Conservation (phyloP, 1,284 basidiomycete genomes). For the Marasmius sp. region DNA sequence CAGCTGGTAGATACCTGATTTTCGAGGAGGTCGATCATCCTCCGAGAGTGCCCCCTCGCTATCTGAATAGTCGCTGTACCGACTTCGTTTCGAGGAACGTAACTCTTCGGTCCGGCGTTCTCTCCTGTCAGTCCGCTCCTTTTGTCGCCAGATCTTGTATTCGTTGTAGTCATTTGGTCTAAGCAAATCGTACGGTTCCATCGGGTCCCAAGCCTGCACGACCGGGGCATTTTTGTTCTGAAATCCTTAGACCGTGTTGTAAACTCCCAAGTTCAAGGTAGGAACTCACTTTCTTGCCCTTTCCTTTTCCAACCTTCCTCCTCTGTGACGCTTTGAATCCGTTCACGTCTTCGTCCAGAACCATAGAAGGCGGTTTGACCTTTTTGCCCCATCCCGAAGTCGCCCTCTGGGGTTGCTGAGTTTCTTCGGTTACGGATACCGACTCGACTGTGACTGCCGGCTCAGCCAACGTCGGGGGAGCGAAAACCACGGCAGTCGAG, state of each 20-base stretch:
- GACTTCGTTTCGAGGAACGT: constrained; percentile 56
- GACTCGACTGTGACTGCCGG: constrained; percentile 21
- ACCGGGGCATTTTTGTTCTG: constrained; percentile 63
- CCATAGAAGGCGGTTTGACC: constrained; percentile 85
- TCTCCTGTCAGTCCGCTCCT: constrained; percentile 68
- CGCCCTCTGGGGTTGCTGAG: constrained; percentile 20
- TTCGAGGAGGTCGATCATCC: constrained; percentile 68
- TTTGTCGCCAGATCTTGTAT: constrained; percentile 75
- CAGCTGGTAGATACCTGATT: constrained; percentile 53
- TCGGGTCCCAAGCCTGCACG: constrained; percentile 68
- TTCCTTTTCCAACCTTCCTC: constrained; percentile 47
- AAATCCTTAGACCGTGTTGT: constrained; percentile 10
- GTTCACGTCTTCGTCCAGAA: constrained; percentile 84
- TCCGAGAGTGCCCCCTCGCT: constrained; percentile 64
- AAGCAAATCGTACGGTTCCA: constrained; percentile 75
- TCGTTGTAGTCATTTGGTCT: constrained; percentile 87
- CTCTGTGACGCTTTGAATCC: constrained; percentile 66
- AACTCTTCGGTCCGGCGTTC: constrained; percentile 61
- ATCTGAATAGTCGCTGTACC: constrained; percentile 66
- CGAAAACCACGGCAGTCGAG: constrained; percentile 71
- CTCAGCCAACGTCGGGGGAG: constrained; percentile 62
- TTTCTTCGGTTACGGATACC: constrained; percentile 19
- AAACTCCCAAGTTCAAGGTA: neutral
- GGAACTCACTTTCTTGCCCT: constrained; percentile 63
- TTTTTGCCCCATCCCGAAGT: constrained; percentile 77